Conservation (phyloP, 2,329 filamentous ascomycete genomes). For the Colletotrichum sp. region DNA sequence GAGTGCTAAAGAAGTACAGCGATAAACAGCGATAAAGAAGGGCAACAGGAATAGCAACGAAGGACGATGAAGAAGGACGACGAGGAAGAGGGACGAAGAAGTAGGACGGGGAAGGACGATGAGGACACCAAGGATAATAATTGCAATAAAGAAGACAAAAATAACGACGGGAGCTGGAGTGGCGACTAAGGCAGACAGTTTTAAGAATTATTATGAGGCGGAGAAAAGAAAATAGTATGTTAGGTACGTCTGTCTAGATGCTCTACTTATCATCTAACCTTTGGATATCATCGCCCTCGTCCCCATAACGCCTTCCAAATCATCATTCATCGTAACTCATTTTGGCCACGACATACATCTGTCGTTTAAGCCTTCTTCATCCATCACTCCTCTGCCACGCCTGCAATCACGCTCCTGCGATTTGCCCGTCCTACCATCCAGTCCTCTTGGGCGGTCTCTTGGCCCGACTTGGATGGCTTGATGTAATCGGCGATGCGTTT, state of each 20-base stretch:
- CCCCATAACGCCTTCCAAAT: background rate
- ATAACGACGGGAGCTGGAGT: background rate
- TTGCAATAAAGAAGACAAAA: background rate
- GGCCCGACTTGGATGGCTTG: constrained; percentile 22
- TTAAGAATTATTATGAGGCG: background rate
- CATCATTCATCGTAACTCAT: background rate
- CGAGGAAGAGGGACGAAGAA: background rate
- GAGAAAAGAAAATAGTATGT: background rate
- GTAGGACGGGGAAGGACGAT: too few relatives aligned
- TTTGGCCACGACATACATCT: background rate
- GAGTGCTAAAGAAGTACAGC: too few relatives aligned
- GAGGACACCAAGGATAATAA: background rate
- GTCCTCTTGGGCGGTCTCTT: background rate
- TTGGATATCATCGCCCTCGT: background rate
- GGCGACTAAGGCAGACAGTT: background rate
- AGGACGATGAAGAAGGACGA: background rate
- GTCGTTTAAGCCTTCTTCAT: background rate
- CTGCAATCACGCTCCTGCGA: constrained; percentile 2
- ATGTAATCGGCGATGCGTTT: constrained; percentile 56
- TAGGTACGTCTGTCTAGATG: background rate
- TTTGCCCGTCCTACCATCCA: constrained; percentile 4
- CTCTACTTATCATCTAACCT: background rate
- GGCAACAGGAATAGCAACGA: too few relatives aligned
- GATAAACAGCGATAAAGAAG: too few relatives aligned
- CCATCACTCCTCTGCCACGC: background rate